Evolutionary conservation across 2,329 filamentous ascomycete species (phyloP), one percentile per base, ranked within the genome.

Genomic region (Eurotiales sp.): DNA sequence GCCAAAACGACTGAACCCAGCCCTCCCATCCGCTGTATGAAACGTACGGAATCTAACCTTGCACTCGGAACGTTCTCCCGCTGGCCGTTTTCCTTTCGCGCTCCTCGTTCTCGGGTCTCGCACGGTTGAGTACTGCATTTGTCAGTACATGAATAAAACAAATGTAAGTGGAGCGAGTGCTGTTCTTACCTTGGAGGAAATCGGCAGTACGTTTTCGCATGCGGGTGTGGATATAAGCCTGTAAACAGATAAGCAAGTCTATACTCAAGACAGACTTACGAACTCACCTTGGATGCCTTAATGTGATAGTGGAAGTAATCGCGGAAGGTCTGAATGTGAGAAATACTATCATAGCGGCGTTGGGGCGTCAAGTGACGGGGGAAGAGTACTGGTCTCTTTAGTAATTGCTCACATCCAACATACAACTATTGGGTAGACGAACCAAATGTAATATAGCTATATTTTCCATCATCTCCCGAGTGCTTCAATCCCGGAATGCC

Each of bases 281-380:
- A 47, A n/a, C 25, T 15, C 12, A 84, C 83, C 79, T 99, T 99
- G 56, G 91, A 96, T 25, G 93, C 95, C 76, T 99, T 99, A 75
- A 99, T 99, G 73, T 99, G 93, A 72, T 99, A 99, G 73, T 99
- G 93, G 80, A 99, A 99, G 74, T 99, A 99, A 69, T 99, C 93
- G 60, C 93, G 88, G 88, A 99, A 99, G 12, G 93, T 99, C 75
- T 99, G 95, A 64, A 99, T 97, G 71, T 99, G 95, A 46, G 91
- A 96, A 61, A 99, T 99, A 68, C 95, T 91, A 59, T 96, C 91
- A 55, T 88, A 86, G 76, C 95, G 89, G 67, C 90, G 84, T 72
- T 96, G 90, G 12, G 85, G 84, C 12, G 90, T 92, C 59, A 99
- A 79, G 72, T 99, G 95, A 58, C 93, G 86, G 42, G 93, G 92